Conservation (phyloP, 2,329 filamentous ascomycete genomes). For the Tolypocladium cylindrosporum region DNA sequence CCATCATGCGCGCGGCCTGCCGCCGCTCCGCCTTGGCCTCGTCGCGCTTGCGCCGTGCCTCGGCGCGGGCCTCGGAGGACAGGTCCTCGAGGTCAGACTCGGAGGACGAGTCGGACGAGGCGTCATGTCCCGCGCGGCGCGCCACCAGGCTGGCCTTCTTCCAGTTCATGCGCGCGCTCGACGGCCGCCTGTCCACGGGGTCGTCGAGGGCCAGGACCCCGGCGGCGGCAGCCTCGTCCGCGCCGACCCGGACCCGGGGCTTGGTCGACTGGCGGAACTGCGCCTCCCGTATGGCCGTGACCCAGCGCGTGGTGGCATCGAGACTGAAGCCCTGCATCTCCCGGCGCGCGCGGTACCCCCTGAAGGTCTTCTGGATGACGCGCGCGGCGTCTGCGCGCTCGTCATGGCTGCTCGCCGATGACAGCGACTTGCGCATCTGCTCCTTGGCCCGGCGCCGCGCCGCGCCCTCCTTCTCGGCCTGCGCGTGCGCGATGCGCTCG, state of each 20-base stretch:
- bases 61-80: slow-evolving; percentile 27
- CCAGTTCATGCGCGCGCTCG: slow-evolving; percentile 59
- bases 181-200: slow-evolving; percentile 9
- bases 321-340: slow-evolving; percentile 60
- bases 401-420: not conserved
- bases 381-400: slow-evolving; percentile 36
- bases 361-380: slow-evolving; percentile 61
- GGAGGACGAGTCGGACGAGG: slow-evolving; percentile 13
- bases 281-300: slow-evolving; percentile 51
- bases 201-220: slow-evolving; percentile 7
- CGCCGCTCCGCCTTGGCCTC: slow-evolving; percentile 47
- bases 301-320: slow-evolving; percentile 61
- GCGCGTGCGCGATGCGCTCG: slow-evolving; percentile 36
- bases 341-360: slow-evolving; percentile 64
- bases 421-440: slow-evolving; percentile 21
- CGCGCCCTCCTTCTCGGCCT: slow-evolving; percentile 35
- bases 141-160: slow-evolving; percentile 62
- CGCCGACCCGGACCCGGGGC: slow-evolving; percentile 25
- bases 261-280: slow-evolving; percentile 41
- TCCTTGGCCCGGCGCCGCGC: slow-evolving; percentile 30
- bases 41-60: slow-evolving; percentile 27
- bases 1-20: slow-evolving; percentile 68
- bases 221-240: slow-evolving; percentile 1
- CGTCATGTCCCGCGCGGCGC: slow-evolving; percentile 56
- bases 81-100: slow-evolving; percentile 4